Conservation (phyloP, 1,139 yeast genomes). For the Suhomyces anneliseae region DNA sequence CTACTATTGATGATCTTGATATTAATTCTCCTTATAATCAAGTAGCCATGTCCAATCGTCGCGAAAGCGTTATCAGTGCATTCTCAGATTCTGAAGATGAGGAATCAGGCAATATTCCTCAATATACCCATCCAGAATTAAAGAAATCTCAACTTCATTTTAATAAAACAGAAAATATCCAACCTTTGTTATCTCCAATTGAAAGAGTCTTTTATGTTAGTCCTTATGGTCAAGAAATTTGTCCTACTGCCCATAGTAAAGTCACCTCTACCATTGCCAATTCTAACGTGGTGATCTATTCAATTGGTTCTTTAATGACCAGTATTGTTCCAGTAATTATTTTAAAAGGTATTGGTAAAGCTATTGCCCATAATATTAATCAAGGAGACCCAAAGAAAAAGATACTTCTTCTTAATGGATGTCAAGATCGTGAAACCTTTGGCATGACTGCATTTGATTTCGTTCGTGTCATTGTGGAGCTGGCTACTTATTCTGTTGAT, state of each 20-base stretch:
- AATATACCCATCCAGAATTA: conserved; percentile 78
- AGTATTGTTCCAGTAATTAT: conserved; percentile 78
- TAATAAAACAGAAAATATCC: conserved; percentile 51
- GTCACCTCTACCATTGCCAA: conserved; percentile 54
- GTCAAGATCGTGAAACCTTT: conserved; percentile 72
- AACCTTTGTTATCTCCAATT: conserved; percentile 75
- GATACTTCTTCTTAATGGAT: conserved; percentile 67
- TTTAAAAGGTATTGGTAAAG: conserved; percentile 69
- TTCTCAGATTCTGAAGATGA: conserved; percentile 29
- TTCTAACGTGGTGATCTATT: conserved; percentile 63
- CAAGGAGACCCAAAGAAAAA: conserved; percentile 35
- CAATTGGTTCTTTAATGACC: conserved; percentile 88
- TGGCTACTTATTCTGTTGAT: conserved; percentile 43
- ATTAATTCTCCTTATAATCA: conserved; percentile 19
- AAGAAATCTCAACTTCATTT: conserved; percentile 73
- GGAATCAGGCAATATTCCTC: conserved; percentile 62
- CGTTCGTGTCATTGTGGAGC: conserved; percentile 52
- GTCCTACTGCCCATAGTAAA: conserved; percentile 71
- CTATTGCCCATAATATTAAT: conserved; percentile 40
- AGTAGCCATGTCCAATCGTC: conserved; percentile 15
- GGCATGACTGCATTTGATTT: conserved; percentile 64
- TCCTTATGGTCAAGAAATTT: conserved; percentile 85
- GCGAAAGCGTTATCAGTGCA: conserved; percentile 5
- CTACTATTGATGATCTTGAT: conserved; percentile 12
- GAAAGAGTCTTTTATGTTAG: conserved; percentile 75